Percentiles rank a stretch among this genome's conserved stretches.
phyloP scores from a whole-genome alignment of 2,329 filamentous ascomycete genomes.

The Aspergillus sp. region DNA sequence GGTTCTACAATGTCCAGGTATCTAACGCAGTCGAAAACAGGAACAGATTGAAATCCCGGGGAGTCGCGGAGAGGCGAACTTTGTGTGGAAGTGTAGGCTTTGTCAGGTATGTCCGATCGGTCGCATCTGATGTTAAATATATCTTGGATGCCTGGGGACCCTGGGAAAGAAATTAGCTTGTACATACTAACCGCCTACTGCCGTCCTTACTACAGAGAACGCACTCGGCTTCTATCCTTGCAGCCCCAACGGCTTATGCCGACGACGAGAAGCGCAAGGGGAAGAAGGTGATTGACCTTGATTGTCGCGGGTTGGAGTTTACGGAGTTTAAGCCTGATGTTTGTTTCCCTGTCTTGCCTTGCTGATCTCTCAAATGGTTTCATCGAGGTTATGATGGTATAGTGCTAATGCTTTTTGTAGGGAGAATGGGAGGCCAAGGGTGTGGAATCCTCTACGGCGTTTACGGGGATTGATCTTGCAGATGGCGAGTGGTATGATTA shows the following conservation, averaged over 20 bases:
- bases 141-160: neutral
- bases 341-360: slow-evolving; percentile 25
- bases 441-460: slow-evolving; percentile 75
- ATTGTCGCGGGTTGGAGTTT: slow-evolving; percentile 93
- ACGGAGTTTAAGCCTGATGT: slow-evolving; percentile 88
- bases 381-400: too few species aligned
- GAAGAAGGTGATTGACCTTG: slow-evolving; percentile 82
- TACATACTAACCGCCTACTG: too few species aligned
- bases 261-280: slow-evolving; percentile 56
- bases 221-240: slow-evolving; percentile 75
- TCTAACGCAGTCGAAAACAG: slow-evolving; percentile 45
- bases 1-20: neutral
- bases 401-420: slow-evolving; percentile 42
- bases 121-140: neutral
- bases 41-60: slow-evolving; percentile 89
- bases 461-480: slow-evolving; percentile 73
- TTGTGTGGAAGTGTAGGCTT: slow-evolving; percentile 99
- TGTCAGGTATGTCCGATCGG: slow-evolving; percentile 68
- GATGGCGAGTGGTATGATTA: slow-evolving; percentile 99
- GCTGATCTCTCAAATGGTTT: neutral
- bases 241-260: slow-evolving; percentile 68
- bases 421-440: slow-evolving; percentile 90
- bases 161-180: neutral
- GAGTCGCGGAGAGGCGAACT: slow-evolving; percentile 93
- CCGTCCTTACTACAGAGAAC: slow-evolving; percentile 31